Conservation (phyloP, 2,329 filamentous ascomycete species). For the Pseudopithomyces chartarum region DNA sequence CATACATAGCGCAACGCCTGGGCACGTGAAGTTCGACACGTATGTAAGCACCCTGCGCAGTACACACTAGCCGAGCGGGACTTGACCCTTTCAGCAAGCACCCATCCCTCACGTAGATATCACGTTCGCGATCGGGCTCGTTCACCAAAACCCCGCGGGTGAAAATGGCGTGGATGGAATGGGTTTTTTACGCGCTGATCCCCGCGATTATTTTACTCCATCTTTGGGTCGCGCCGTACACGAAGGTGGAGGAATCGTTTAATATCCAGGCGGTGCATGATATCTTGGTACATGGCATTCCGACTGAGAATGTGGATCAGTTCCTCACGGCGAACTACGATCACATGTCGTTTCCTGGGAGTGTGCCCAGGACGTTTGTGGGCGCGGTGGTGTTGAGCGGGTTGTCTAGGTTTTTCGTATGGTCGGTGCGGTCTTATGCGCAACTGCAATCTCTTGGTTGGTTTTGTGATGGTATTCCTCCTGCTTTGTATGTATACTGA, state of each 20-base stretch:
- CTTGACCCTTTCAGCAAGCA: not conserved
- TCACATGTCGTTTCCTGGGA: slow-evolving; percentile 87
- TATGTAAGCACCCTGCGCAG: too few relatives aligned
- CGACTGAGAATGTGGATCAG: slow-evolving; percentile 58
- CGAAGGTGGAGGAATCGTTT: slow-evolving; percentile 98
- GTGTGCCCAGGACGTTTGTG: slow-evolving; percentile 88
- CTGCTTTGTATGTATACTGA: not conserved
- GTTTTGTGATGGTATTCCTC: slow-evolving; percentile 5
- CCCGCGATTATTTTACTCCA: slow-evolving; percentile 60
- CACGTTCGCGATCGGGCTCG: not conserved
- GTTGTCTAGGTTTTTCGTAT: slow-evolving; percentile 69
- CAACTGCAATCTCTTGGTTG: slow-evolving; percentile 63
- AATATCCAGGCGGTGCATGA: slow-evolving; percentile 95
- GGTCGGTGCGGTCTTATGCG: slow-evolving; percentile 60
- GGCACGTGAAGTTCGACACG: slow-evolving; percentile 29
- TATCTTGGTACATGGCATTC: slow-evolving; percentile 79
- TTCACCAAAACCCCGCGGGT: not conserved
- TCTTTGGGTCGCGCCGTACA: slow-evolving; percentile 79
- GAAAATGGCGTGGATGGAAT: slow-evolving; percentile 27
- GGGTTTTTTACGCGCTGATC: slow-evolving; percentile 38
- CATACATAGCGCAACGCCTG: slow-evolving; percentile 9
- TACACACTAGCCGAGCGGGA: slow-evolving; percentile 4
- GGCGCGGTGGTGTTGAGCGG: slow-evolving; percentile 79
- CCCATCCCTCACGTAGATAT: not conserved
- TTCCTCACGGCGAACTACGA: slow-evolving; percentile 74